Conservation (phyloP, 306 rosid genomes). For the Erythrophleum fordii region DNA sequence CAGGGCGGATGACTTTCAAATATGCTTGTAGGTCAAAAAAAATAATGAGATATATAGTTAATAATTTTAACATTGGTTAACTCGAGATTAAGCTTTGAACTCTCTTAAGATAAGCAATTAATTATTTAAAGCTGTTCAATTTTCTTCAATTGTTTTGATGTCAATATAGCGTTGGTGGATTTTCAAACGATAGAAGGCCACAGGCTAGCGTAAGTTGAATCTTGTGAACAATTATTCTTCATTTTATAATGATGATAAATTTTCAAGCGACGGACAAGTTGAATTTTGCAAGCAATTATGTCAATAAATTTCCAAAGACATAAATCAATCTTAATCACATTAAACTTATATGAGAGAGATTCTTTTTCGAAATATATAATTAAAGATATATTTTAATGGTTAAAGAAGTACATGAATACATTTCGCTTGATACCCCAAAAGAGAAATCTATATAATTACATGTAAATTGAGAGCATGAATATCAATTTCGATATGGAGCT, state of each 20-base stretch:
- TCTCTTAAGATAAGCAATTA: not conserved
- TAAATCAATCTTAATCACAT: not conserved
- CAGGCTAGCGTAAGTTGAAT: not conserved
- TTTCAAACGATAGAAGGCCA: not conserved
- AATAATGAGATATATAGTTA: not conserved
- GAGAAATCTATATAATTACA: no score
- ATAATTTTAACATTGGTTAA: not conserved
- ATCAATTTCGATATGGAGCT: no score
- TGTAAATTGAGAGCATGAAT: no score
- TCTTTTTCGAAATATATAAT: no score
- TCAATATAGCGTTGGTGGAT: not conserved
- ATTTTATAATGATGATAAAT: no score
- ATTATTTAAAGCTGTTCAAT: not conserved
- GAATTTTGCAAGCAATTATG: not conserved
- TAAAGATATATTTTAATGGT: no score
- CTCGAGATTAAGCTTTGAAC: not conserved
- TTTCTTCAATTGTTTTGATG: not conserved
- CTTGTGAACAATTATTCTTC: not conserved
- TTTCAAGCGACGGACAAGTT: no score
- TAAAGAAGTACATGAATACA: no score
- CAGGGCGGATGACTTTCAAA: not conserved
- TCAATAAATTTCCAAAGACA: not conserved
- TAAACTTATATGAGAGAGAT: no score
- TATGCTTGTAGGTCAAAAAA: not conserved
- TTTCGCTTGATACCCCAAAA: no score